phyloP scores from a whole-genome alignment of 345 rosid species.

The Geranium brycei region DNA sequence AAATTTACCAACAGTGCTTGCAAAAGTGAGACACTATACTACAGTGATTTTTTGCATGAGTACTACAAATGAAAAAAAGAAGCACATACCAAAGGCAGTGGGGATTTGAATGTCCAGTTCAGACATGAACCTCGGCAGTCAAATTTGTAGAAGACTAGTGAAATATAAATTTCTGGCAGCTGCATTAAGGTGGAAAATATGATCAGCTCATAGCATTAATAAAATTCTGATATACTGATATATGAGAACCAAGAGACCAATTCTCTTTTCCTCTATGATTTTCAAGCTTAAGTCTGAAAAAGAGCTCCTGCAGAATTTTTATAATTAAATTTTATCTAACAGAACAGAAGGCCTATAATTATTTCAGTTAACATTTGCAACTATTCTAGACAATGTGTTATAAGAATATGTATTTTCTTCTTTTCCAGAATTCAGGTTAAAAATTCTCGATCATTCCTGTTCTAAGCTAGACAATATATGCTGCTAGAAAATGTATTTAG shows the following conservation, averaged over 20 bases:
- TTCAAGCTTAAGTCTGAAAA: background rate
- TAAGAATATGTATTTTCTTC: background rate
- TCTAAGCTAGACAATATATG: no score
- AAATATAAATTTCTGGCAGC: background rate
- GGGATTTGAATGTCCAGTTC: slow-evolving; percentile 11
- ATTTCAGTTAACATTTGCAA: background rate
- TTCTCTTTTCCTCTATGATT: no score
- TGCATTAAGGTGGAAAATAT: background rate
- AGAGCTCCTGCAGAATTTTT: background rate
- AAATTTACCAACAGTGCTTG: no score
- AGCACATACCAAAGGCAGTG: slow-evolving; percentile 7
- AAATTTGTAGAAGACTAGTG: background rate
- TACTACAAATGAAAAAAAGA: background rate
- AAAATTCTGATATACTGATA: no score
- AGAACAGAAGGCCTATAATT: background rate
- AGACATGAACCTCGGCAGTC: slow-evolving; percentile 11
- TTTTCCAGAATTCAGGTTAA: no score
- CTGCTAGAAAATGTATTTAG: no score
- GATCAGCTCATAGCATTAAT: background rate
- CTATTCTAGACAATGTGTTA: background rate
- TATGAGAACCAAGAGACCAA: no score
- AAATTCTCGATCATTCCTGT: background rate
- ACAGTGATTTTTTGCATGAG: background rate
- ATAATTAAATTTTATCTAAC: no score
- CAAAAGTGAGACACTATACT: no score